Base-by-base conservation (phyloP, 345 rosid genomes). In the Dovyalis caffra region DNA sequence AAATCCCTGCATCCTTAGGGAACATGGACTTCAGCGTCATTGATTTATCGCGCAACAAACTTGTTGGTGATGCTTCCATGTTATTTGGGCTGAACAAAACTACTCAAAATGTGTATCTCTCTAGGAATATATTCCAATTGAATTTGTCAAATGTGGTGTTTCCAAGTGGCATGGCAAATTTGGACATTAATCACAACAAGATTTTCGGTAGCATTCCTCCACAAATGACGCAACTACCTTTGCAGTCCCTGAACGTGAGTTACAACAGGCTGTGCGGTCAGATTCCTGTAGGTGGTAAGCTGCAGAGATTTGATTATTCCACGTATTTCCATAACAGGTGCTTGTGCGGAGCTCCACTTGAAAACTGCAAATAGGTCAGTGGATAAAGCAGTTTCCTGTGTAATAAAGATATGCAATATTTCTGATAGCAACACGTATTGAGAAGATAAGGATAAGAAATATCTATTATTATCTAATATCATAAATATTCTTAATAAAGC, bases 291-390 rank as follows among this genome's bases (percentile, higher is more conserved):
- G 96, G 94, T 20, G 96, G 96, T 23, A 40, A 26, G 68, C 66
- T 92, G 81, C 92, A 92, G 88, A 82, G 70, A 2, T 84, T 92
- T 67, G 95, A 83, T 74, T 72, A 73, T 68, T 75, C 82, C 15
- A 3, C 84, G 0, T 92, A 88, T 73, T 75, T 87, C 75, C 97
- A 90, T 70, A 94, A 90, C 43, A 70, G 78, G 76, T 94, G 98
- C 85, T 75, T 94, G 82, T 92, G 97, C 60, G 98, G 96, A 23
- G 82, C 87, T 26, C 98, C 96, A 14, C 94, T 94, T 34, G 64
- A 35, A 0, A 76, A 49, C 77, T 87, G 92, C 82, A 81, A 86
- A 76, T 85, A 80, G 72, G 8, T 0, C 35, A 62, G 18, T 8
- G n/a, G 45, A 16, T 8, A 66, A 21, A 9, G 68, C 33, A 60